These are phyloP conservation scores for Leccinellum albellum DNA, from an alignment of 768 basidiomycete genomes.

Conservation along the genomic window DNA sequence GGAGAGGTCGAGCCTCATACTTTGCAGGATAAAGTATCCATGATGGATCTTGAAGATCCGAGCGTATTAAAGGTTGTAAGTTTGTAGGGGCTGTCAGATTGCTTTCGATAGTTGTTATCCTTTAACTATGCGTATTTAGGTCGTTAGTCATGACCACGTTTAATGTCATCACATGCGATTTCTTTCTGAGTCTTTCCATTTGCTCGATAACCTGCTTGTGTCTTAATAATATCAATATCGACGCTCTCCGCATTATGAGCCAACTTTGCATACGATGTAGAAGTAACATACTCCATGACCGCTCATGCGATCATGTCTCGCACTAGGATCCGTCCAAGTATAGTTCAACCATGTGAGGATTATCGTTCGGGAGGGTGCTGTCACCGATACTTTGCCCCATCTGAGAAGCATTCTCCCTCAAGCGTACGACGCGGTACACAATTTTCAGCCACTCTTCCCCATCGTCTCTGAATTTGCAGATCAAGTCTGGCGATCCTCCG, in stretches of 20 bases:
- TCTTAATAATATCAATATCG: too few species aligned
- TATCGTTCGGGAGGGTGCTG: conserved; percentile 3
- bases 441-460: conserved; percentile 8
- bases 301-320: not conserved
- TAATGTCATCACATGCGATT: conserved; percentile 1
- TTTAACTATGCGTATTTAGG: conserved; percentile 29
- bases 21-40: conserved; percentile 26
- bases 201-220: not conserved
- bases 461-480: conserved; percentile 7
- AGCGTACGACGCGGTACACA: conserved; percentile 13
- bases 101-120: not conserved
- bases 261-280: not conserved
- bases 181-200: too few species aligned
- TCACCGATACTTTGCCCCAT: conserved; percentile 7
- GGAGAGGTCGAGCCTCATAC: conserved; percentile 24
- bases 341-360: too few species aligned
- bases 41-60: conserved; percentile 27
- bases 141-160: not conserved
- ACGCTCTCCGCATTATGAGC: conserved; percentile 5
- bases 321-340: not conserved
- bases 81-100: conserved; percentile 5
- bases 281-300: not conserved
- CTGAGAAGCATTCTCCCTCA: conserved; percentile 2
- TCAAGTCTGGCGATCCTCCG: conserved; percentile 10
- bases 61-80: conserved; percentile 13